phyloP scores from a whole-genome alignment of 2,329 filamentous ascomycete genomes.

The Raffaelea arxii region DNA sequence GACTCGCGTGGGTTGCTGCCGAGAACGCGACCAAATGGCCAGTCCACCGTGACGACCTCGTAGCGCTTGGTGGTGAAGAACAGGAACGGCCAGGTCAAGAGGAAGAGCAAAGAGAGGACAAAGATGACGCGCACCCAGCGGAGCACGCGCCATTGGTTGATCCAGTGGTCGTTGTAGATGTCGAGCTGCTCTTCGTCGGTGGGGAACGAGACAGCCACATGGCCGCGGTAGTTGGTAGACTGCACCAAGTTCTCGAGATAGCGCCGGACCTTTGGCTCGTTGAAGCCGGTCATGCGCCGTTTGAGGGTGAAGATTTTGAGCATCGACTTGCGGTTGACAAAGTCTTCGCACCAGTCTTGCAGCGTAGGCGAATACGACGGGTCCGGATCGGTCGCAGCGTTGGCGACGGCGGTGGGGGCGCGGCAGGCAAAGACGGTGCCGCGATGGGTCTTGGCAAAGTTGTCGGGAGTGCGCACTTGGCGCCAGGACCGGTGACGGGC shows the following conservation, averaged over 20 bases:
- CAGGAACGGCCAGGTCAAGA: constrained; percentile 62
- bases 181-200: constrained; percentile 45
- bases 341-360: constrained; percentile 59
- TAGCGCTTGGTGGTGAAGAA: constrained; percentile 59
- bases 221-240: constrained; percentile 58
- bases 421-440: constrained; percentile 48
- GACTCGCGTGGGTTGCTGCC: background rate
- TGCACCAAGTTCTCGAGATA: constrained; percentile 48
- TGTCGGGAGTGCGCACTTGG: constrained; percentile 40
- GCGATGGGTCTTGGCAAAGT: constrained; percentile 52
- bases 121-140: constrained; percentile 56
- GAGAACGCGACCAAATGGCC: constrained; percentile 37
- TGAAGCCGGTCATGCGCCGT: constrained; percentile 48
- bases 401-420: constrained; percentile 23
- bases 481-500: constrained; percentile 29
- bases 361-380: constrained; percentile 36
- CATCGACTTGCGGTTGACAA: constrained; percentile 45
- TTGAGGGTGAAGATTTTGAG: constrained; percentile 48
- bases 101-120: constrained; percentile 56
- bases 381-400: constrained; percentile 20
- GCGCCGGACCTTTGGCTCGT: constrained; percentile 40
- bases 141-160: constrained; percentile 57
- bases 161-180: constrained; percentile 51
- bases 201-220: constrained; percentile 49
- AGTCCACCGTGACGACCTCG: constrained; percentile 52